Evolutionary conservation across 306 rosid genomes (phyloP).

Genomic region (Herpetospermum pedunculosum): DNA sequence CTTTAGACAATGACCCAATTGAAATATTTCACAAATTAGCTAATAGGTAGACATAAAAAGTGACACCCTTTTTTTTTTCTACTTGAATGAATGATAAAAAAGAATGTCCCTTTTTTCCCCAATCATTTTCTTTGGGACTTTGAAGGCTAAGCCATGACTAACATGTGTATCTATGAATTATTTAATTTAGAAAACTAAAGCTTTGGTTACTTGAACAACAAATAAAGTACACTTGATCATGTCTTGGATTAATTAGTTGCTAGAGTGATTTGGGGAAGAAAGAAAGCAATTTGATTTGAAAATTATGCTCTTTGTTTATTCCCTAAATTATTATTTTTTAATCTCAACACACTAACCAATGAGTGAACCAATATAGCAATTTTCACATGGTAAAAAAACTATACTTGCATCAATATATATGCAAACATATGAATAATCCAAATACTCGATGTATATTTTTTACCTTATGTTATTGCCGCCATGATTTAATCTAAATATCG

Average conservation of each 20-base stretch:
- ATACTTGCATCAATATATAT: neutral
- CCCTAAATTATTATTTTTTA: too few species aligned
- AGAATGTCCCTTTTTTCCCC: neutral
- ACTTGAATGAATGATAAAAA: conserved; percentile 8
- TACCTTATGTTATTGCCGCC: neutral
- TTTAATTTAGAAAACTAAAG: neutral
- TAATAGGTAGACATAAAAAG: neutral
- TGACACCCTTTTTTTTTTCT: neutral
- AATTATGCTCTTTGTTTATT: neutral
- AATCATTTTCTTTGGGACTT: conserved; percentile 6
- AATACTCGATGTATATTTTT: neutral
- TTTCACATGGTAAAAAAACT: neutral
- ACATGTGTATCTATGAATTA: conserved; percentile 3
- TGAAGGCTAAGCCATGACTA: neutral
- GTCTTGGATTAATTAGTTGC: neutral
- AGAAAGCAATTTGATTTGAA: neutral
- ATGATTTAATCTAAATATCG: neutral
- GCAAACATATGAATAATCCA: neutral
- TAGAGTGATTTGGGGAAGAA: neutral
- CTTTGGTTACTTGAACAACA: conserved; percentile 6
- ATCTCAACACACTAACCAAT: neutral
- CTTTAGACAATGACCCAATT: neutral
- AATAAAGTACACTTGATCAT: conserved; percentile 8
- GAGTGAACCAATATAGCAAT: neutral
- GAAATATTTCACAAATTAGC: neutral